These are phyloP conservation scores for Russula vinacea DNA, from an alignment of 768 basidiomycete species.

Conservation along the genomic window DNA sequence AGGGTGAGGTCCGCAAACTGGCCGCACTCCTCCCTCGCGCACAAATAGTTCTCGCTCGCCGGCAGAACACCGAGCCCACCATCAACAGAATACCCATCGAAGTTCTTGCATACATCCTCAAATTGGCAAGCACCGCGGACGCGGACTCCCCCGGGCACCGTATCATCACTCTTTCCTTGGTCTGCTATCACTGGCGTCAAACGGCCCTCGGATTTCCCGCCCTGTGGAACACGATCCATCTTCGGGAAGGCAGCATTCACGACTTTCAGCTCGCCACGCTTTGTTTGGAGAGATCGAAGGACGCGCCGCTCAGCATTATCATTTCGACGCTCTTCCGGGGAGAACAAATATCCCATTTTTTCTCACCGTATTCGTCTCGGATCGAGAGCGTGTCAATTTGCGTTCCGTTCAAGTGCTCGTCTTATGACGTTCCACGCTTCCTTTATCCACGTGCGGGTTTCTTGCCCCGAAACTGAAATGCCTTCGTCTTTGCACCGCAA, in stretches of 20 bases:
- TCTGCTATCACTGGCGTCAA: conserved; percentile 30
- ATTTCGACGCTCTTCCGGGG: conserved; percentile 29
- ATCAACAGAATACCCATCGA: conserved; percentile 28
- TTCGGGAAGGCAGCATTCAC: conserved; percentile 28
- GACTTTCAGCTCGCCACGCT: conserved; percentile 29
- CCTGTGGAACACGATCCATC: conserved; percentile 29
- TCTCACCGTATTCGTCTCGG: conserved; percentile 26
- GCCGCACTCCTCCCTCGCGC: conserved; percentile 27
- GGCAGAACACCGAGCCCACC: conserved; percentile 19
- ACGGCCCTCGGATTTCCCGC: conserved; percentile 28
- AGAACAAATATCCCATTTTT: conserved; percentile 29
- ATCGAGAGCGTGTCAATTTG: conserved; percentile 27
- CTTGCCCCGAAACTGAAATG: conserved; percentile 23
- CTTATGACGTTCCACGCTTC: conserved; percentile 26
- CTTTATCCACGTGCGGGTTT: conserved; percentile 28
- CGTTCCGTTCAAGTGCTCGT: conserved; percentile 28
- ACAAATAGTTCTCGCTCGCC: conserved; percentile 23
- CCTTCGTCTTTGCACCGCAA: conserved; percentile 30
- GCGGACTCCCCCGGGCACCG: conserved; percentile 17
- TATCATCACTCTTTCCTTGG: conserved; percentile 27
- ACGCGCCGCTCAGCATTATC: conserved; percentile 25
- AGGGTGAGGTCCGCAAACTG: conserved; percentile 25
- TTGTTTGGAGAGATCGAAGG: conserved; percentile 29
- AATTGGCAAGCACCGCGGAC: conserved; percentile 20
- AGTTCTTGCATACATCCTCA: conserved; percentile 26